Evolutionary conservation across 148 eudicot genomes (phyloP), one percentile per base, ranked within the genome.

Genomic region (Euryodendron excelsum): DNA sequence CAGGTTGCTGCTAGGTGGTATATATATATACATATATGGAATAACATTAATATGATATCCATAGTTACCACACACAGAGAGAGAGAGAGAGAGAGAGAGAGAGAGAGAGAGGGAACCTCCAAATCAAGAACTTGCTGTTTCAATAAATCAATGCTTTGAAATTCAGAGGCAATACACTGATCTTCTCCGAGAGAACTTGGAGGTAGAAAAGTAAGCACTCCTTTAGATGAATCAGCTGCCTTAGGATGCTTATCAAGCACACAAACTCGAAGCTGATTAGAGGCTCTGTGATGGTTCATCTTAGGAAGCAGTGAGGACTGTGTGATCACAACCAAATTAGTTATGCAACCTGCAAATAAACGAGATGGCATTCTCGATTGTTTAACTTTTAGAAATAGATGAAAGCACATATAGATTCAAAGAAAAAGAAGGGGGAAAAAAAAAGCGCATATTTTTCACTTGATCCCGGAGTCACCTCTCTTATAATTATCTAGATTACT

Each of bases 311-410:
- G 28, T 15, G 79, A 67, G 3, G 68, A 80, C 11, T 31, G 78
- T 7, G 79, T 74, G 37, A 80, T 80, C 82, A 80, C 82, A 10
- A 56, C 75, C 52, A 80, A 41, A 68, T 80, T 80, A 31, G 82
- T 55, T 28, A 80, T 75, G 58, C 59, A 48, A n/a, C 79, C 82
- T 80, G 69, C 50, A 47, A 28, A 74, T 25, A 44, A 17, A 64
- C 30, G n/a, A 39, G 65, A 58, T 67, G 71, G 11, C 28, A 39
- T 17, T 17, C n/a, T 67, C 39, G 61, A 50, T 30, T 67, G 48
- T 37, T 9, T n/a, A n/a, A 36, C 4, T 67, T 67, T 37, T 3
- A 21, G 48, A n/a, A 17, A 34, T 2, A 67, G 48, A 67, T 39
- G 36, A 67, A 64, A 39, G 69, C 14, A 7, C 63, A 1, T 3